Evolutionary conservation across 768 basidiomycete species (phyloP).

Genomic region (Tulasnella sp.): DNA sequence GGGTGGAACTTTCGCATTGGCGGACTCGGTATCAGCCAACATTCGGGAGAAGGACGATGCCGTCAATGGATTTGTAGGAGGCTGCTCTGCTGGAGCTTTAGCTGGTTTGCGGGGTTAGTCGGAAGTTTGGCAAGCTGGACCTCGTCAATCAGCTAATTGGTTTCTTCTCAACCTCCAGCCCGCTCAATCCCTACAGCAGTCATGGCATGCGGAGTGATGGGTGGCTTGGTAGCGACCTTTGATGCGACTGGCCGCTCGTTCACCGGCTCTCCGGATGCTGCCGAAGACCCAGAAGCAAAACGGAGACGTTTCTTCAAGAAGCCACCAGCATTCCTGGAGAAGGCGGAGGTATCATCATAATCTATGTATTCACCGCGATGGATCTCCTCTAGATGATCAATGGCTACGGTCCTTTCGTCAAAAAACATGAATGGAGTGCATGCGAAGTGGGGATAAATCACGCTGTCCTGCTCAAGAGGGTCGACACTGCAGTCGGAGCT

Average conservation of each 20-base stretch:
- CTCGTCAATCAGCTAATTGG: constrained; percentile 13
- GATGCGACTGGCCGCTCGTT: constrained; percentile 61
- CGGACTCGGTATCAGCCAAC: constrained; percentile 74
- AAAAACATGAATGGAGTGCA: neutral
- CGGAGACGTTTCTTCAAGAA: constrained; percentile 76
- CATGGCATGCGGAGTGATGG: constrained; percentile 66
- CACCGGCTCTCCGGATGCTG: constrained; percentile 25
- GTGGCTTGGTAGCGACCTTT: constrained; percentile 67
- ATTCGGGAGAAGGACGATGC: constrained; percentile 66
- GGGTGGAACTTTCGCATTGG: constrained; percentile 76
- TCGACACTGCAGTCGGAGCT: constrained; percentile 54
- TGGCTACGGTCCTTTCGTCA: neutral
- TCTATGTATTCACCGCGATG: neutral
- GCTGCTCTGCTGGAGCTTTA: constrained; percentile 87
- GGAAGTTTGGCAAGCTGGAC: neutral
- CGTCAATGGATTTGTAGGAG: constrained; percentile 72
- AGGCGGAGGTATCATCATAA: neutral
- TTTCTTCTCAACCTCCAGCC: constrained; percentile 33
- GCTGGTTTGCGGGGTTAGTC: constrained; percentile 70
- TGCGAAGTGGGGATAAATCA: constrained; percentile 21
- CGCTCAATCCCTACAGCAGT: constrained; percentile 76
- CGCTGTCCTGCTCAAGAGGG: constrained; percentile 20
- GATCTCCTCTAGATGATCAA: neutral
- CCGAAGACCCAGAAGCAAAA: constrained; percentile 48
- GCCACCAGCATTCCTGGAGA: constrained; percentile 29